These are phyloP conservation scores for Forsythia viridissima DNA, from an alignment of 257 asterid species.

Conservation along the genomic window DNA sequence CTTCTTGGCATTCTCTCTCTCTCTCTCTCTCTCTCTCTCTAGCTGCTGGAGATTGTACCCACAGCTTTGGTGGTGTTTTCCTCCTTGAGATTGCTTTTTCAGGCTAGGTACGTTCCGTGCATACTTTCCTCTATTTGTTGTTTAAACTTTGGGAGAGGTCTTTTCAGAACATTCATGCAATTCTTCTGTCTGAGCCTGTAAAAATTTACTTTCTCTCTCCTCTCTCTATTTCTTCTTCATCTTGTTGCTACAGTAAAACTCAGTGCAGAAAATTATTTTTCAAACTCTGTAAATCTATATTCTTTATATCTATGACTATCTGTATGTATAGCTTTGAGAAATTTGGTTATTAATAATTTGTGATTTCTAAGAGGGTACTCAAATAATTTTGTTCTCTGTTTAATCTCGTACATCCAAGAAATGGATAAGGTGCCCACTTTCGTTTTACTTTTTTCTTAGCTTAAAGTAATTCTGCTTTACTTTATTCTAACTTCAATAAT, in stretches of 20 bases:
- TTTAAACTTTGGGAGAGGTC: neutral
- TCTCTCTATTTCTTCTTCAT: neutral
- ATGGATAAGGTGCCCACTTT: slow-evolving; percentile 38
- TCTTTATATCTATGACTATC: neutral
- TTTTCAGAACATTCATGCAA: slow-evolving; percentile 12
- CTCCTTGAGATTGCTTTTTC: slow-evolving; percentile 12
- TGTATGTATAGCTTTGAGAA: neutral
- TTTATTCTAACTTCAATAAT: slow-evolving; percentile 1
- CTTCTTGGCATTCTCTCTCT: slow-evolving; percentile 11
- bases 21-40: slow-evolving; percentile 18
- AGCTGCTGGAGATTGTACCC: slow-evolving; percentile 35
- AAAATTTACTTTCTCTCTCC: neutral
- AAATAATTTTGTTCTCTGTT: neutral
- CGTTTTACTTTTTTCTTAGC: slow-evolving; percentile 2
- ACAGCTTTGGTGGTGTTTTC: slow-evolving; percentile 31
- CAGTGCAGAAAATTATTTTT: neutral
- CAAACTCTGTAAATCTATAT: neutral
- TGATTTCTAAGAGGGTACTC: neutral
- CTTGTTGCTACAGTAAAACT: neutral
- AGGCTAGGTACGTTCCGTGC: neutral
- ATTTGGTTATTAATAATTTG: neutral
- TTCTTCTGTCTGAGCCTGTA: neutral
- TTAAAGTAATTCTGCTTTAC: slow-evolving; percentile 4
- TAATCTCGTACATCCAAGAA: neutral
- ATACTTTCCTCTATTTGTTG: neutral